phyloP scores from a whole-genome alignment of 2,329 filamentous ascomycete species.

The Aspergillus clavatus region DNA sequence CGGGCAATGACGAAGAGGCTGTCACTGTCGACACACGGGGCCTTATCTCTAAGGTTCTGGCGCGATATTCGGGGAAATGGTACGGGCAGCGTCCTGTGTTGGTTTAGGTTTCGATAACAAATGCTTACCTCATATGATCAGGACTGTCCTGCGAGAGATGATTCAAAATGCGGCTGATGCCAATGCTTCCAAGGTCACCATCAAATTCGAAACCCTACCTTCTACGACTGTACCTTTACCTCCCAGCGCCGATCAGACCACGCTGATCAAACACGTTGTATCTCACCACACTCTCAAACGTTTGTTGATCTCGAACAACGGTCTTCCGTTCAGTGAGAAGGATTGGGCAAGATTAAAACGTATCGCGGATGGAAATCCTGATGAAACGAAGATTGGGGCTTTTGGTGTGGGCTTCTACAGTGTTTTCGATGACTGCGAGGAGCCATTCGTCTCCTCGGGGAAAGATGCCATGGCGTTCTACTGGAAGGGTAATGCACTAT shows the following conservation, averaged over 20 bases:
- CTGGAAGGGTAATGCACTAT: conserved; percentile 97
- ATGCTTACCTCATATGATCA: conserved; percentile 18
- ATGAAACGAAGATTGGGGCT: conserved; percentile 97
- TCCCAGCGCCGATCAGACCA: conserved; percentile 59
- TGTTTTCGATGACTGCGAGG: conserved; percentile 96
- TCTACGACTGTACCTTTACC: conserved; percentile 71
- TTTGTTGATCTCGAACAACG: conserved; percentile 89
- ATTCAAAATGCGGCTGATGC: conserved; percentile 99
- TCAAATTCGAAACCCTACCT: conserved; percentile 87
- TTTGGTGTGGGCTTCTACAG: conserved; percentile 99
- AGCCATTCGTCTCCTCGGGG: conserved; percentile 93
- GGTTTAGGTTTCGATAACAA: background rate
- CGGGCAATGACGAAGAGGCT: conserved; percentile 87
- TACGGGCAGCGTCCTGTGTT: conserved; percentile 45
- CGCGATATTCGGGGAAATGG: conserved; percentile 95
- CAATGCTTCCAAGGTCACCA: conserved; percentile 79
- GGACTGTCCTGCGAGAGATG: conserved; percentile 74
- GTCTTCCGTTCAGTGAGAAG: conserved; percentile 77
- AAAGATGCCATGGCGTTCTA: conserved; percentile 96
- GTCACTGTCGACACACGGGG: conserved; percentile 97
- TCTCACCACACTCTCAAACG: conserved; percentile 80
- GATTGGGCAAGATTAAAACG: conserved; percentile 93
- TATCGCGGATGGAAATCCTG: conserved; percentile 97
- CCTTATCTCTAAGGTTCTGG: conserved; percentile 94
- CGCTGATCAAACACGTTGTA: conserved; percentile 75